Evolutionary conservation across 2,329 filamentous ascomycete genomes (phyloP).

Genomic region (Claviceps lovelessii): DNA sequence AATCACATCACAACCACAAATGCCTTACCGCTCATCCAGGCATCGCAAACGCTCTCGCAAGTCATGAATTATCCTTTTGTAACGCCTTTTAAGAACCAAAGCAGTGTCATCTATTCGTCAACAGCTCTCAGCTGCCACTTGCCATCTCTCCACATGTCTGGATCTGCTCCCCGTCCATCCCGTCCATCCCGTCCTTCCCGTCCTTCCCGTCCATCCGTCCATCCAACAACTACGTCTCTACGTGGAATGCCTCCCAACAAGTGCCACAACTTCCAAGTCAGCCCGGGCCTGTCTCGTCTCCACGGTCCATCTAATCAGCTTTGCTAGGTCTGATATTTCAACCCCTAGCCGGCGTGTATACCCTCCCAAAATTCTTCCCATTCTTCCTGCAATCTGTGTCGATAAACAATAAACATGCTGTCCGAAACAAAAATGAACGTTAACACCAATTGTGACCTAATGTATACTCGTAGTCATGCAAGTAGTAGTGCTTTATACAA

Average conservation of each 20-base stretch:
- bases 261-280: no score
- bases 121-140: neutral
- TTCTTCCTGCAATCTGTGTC: constrained; percentile 1
- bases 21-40: no score
- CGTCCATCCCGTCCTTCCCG: neutral
- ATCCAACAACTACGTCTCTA: neutral
- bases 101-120: neutral
- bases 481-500: constrained; percentile 1
- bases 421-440: neutral
- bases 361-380: neutral
- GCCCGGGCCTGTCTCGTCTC: neutral
- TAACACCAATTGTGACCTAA: neutral
- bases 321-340: neutral
- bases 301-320: neutral
- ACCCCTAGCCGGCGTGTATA: neutral
- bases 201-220: no score
- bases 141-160: neutral
- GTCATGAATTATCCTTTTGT: no score
- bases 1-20: no score
- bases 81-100: neutral
- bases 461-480: neutral
- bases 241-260: neutral
- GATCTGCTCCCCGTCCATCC: neutral
- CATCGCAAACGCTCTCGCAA: no score
- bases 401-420: neutral